Percentiles rank a stretch among this genome's conserved stretches.
phyloP scores from a whole-genome alignment of 495 filamentous ascomycete species.

The Podospora pseudoanserina region DNA sequence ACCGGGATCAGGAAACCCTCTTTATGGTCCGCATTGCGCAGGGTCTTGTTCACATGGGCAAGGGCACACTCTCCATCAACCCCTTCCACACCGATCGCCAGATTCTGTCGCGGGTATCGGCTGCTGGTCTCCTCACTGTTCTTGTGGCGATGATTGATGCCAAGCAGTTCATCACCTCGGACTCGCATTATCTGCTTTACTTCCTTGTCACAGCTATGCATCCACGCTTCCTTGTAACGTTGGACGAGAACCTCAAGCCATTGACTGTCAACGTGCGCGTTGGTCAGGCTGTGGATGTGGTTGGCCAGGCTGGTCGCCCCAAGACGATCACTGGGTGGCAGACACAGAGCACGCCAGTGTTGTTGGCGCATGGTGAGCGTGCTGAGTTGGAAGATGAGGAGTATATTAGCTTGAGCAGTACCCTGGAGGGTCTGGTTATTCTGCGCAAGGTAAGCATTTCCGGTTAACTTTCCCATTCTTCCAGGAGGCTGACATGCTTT shows the following conservation, averaged over 20 bases:
- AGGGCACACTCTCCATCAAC: slow-evolving; percentile 90
- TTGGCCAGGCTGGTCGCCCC: slow-evolving; percentile 91
- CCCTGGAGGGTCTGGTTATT: slow-evolving; percentile 91
- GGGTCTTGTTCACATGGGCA: slow-evolving; percentile 97
- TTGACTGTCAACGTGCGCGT: slow-evolving; percentile 94
- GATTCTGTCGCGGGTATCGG: slow-evolving; percentile 85
- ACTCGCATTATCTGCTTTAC: slow-evolving; percentile 93
- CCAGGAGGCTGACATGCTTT: slow-evolving; percentile 18
- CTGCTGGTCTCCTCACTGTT: slow-evolving; percentile 85
- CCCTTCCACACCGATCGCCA: slow-evolving; percentile 98
- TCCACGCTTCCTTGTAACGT: slow-evolving; percentile 89
- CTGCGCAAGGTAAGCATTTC: slow-evolving; percentile 74
- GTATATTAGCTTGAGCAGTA: slow-evolving; percentile 86
- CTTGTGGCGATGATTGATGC: slow-evolving; percentile 90
- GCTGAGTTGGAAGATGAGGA: slow-evolving; percentile 97
- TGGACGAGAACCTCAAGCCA: slow-evolving; percentile 91
- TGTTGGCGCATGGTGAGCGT: slow-evolving; percentile 87
- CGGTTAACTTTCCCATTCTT: not conserved
- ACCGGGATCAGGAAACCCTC: slow-evolving; percentile 87
- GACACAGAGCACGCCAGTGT: slow-evolving; percentile 95
- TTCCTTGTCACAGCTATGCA: slow-evolving; percentile 97
- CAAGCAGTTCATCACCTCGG: slow-evolving; percentile 86
- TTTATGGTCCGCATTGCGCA: slow-evolving; percentile 99
- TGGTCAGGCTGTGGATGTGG: slow-evolving; percentile 96
- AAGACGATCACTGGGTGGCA: slow-evolving; percentile 99